These are phyloP conservation scores for Schizothecium vesticola DNA, from an alignment of 495 filamentous ascomycete genomes.

Conservation along the genomic window DNA sequence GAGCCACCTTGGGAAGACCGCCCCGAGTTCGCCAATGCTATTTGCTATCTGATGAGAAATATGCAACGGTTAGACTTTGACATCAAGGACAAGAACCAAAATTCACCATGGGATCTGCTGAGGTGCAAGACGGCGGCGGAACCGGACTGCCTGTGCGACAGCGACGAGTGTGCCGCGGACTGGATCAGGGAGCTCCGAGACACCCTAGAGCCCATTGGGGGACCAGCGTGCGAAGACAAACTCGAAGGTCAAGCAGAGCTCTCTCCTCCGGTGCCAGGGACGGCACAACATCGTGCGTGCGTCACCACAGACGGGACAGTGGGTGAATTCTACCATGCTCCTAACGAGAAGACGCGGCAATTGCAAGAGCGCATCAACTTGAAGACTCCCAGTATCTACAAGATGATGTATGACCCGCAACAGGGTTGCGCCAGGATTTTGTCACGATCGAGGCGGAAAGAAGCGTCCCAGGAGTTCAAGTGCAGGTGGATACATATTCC, in stretches of 20 bases:
- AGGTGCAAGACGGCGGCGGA: neutral
- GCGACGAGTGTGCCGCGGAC: neutral
- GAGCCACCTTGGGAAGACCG: neutral
- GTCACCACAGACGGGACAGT: constrained; percentile 1
- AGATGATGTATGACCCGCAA: constrained; percentile 10
- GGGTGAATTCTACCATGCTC: constrained; percentile 13
- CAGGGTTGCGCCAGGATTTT: constrained; percentile 9
- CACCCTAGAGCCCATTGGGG: constrained; percentile 9
- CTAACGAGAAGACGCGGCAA: neutral
- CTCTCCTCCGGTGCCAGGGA: neutral
- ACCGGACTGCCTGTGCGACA: neutral
- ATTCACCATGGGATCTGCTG: constrained; percentile 8
- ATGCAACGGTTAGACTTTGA: constrained; percentile 13
- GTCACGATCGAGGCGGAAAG: neutral
- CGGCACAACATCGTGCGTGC: neutral
- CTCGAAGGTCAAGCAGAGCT: neutral
- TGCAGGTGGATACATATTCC: constrained; percentile 16
- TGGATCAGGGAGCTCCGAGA: constrained; percentile 12
- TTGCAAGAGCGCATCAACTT: constrained; percentile 11
- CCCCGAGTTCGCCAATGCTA: neutral
- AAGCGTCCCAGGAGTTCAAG: constrained; percentile 5
- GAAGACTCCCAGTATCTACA: constrained; percentile 11
- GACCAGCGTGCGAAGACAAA: constrained; percentile 1
- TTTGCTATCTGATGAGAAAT: constrained; percentile 9
- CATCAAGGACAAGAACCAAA: neutral